A percentile compares a stretch with the other conserved stretches of the same genome.
Evolutionary conservation across 805 yeast genomes (phyloP).

Genomic region (Metschnikowia cerradonensis): DNA sequence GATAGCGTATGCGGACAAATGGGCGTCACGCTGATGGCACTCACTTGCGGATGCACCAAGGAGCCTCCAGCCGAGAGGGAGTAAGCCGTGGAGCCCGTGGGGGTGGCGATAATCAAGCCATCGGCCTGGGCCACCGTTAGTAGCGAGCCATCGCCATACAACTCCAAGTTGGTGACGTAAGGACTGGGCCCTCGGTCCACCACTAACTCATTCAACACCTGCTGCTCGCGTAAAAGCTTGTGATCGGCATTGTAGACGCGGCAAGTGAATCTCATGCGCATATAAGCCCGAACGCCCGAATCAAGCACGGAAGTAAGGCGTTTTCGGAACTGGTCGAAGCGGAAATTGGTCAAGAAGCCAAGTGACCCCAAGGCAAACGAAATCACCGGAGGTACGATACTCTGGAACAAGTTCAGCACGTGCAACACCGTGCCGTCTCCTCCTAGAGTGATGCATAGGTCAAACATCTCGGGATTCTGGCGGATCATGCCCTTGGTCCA

Average conservation of each 20-base stretch:
- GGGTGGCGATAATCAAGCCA: conserved; percentile 88
- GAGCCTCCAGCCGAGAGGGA: conserved; percentile 95
- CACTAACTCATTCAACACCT: conserved; percentile 84
- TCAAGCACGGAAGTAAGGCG: conserved; percentile 55
- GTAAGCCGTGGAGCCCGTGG: conserved; percentile 96
- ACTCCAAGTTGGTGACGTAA: conserved; percentile 80
- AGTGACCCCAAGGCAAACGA: conserved; percentile 42
- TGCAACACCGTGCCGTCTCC: conserved; percentile 46
- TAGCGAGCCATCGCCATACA: conserved; percentile 82
- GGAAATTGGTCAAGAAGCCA: conserved; percentile 65
- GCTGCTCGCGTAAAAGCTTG: conserved; percentile 58
- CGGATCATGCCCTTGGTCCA: conserved; percentile 65
- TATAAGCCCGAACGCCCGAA: conserved; percentile 67
- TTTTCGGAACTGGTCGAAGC: conserved; percentile 66
- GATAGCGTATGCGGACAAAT: conserved; percentile 94
- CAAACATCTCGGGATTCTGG: conserved; percentile 39
- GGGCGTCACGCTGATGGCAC: conserved; percentile 90
- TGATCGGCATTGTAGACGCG: conserved; percentile 55
- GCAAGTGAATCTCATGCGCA: conserved; percentile 87
- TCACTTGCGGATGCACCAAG: conserved; percentile 88
- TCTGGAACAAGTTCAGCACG: conserved; percentile 40
- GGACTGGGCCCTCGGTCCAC: conserved; percentile 95
- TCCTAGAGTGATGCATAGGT: conserved; percentile 42
- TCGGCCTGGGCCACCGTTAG: conserved; percentile 92
- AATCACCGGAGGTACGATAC: conserved; percentile 46